phyloP scores from a whole-genome alignment of 73 alveolate genomes.

The Durusdinium trenchii region DNA sequence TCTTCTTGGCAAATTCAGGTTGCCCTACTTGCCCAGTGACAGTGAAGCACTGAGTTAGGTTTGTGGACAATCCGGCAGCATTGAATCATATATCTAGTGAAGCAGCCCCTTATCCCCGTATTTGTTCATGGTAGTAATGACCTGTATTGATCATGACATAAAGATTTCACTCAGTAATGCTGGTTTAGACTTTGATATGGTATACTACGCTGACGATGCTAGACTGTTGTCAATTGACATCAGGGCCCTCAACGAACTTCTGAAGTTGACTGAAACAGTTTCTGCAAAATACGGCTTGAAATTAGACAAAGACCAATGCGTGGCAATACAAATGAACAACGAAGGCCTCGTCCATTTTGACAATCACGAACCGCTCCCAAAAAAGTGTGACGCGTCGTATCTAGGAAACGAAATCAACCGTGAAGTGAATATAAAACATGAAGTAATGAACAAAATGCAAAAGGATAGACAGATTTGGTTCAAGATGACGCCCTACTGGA shows the following conservation, averaged over 20 bases:
- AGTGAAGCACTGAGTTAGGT: too few relatives aligned
- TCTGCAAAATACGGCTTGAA: not conserved
- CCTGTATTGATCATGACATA: not conserved
- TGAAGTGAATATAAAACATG: not conserved
- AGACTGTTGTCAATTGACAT: not conserved
- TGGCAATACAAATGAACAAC: conserved; percentile 6
- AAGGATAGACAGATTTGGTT: conserved; percentile 10
- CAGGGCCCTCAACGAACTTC: conserved; percentile 2
- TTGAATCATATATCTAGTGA: too few relatives aligned
- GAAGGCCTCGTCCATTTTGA: not conserved
- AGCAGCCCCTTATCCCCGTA: conserved; percentile 5
- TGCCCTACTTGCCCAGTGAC: too few relatives aligned
- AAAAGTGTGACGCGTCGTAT: conserved; percentile 1
- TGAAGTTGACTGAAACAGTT: not conserved
- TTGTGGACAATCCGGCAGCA: too few relatives aligned
- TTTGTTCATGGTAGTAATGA: not conserved
- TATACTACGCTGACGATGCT: conserved; percentile 7
- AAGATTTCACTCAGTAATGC: not conserved
- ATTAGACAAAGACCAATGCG: not conserved
- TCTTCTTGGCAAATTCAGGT: too few relatives aligned
- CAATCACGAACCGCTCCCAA: not conserved
- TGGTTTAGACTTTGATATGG: not conserved
- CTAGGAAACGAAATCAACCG: conserved; percentile 8
- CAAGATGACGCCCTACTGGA: too few relatives aligned
- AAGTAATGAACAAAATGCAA: not conserved